phyloP scores from a whole-genome alignment of 352 stramenopile genomes.

The Globisporangium ultimum region DNA sequence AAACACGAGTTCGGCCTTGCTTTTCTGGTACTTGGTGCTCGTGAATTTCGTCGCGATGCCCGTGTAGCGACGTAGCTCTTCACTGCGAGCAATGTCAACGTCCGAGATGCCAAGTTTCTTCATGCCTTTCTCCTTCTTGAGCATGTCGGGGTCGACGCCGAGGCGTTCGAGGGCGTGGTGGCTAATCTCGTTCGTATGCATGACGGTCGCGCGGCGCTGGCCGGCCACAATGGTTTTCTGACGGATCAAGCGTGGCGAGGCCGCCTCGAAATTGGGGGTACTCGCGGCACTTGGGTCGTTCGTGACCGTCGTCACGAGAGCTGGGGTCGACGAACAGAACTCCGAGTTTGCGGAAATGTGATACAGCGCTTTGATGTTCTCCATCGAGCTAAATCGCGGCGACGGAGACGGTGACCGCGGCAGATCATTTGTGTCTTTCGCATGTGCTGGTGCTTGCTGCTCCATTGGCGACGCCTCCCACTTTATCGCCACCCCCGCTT shows the following conservation, averaged over 20 bases:
- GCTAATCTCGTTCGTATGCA: constrained; percentile 27
- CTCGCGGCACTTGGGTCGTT: not conserved
- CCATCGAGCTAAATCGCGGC: not conserved
- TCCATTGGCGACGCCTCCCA: constrained; percentile 7
- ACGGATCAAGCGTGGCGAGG: constrained; percentile 6
- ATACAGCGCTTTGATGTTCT: constrained; percentile 1
- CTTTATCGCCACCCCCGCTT: not conserved
- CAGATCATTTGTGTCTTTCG: no score
- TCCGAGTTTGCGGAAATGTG: constrained; percentile 4
- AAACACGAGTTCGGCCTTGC: constrained; percentile 59
- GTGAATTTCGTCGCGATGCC: constrained; percentile 29
- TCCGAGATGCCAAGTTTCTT: constrained; percentile 75
- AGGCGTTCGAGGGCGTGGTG: constrained; percentile 49
- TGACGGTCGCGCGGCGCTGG: constrained; percentile 23
- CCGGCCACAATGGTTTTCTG: constrained; percentile 3
- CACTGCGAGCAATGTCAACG: constrained; percentile 45
- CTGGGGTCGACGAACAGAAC: constrained; percentile 10
- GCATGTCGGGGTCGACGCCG: constrained; percentile 53
- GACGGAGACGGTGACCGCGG: not conserved
- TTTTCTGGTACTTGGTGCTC: constrained; percentile 9
- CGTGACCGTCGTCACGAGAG: constrained; percentile 1
- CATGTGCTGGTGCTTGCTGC: not conserved
- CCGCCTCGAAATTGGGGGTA: not conserved
- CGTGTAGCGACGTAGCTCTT: constrained; percentile 54
- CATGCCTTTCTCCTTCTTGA: constrained; percentile 75